phyloP scores from a whole-genome alignment of 1,284 basidiomycete species.

The Cutaneotrichosporon cavernicola region DNA sequence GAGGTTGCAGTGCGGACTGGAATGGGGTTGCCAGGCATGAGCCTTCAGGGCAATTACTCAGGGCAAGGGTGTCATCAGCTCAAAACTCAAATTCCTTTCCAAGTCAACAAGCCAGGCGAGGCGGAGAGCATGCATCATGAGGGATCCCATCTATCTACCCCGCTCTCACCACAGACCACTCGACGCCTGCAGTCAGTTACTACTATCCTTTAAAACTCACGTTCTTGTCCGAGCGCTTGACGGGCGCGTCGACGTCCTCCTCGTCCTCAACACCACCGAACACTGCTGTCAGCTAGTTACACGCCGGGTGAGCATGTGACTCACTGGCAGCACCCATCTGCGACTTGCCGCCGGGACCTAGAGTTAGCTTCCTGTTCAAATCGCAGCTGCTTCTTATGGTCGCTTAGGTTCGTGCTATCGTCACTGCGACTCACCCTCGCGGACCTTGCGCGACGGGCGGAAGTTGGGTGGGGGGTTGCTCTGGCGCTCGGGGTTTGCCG shows the following conservation, averaged over 20 bases:
- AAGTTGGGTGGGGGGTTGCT: slow-evolving; percentile 46
- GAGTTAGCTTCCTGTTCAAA: slow-evolving; percentile 7
- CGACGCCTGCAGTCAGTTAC: slow-evolving; percentile 15
- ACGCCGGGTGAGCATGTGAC: slow-evolving; percentile 7
- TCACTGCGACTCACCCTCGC: slow-evolving; percentile 41
- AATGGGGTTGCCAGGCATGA: not conserved
- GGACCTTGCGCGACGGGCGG: slow-evolving; percentile 50
- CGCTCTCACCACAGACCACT: slow-evolving; percentile 14
- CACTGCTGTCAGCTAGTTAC: slow-evolving; percentile 25
- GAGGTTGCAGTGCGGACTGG: not conserved
- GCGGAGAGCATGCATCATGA: not conserved
- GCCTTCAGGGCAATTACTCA: too few relatives aligned
- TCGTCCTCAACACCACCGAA: slow-evolving; percentile 50
- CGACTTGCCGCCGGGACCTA: slow-evolving; percentile 49
- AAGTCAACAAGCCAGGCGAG: not conserved
- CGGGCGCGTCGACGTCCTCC: slow-evolving; percentile 35
- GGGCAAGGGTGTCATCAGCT: not conserved
- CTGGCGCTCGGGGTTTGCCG: slow-evolving; percentile 18
- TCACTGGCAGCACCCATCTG: slow-evolving; percentile 43
- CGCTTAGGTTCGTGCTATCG: not conserved
- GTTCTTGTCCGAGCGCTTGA: slow-evolving; percentile 34
- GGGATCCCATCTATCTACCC: not conserved
- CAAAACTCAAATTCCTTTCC: not conserved
- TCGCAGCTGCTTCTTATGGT: not conserved
- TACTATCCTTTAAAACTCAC: slow-evolving; percentile 21